Base-by-base conservation (phyloP, 1,284 basidiomycete species). In the Rhodotorula sp. region DNA sequence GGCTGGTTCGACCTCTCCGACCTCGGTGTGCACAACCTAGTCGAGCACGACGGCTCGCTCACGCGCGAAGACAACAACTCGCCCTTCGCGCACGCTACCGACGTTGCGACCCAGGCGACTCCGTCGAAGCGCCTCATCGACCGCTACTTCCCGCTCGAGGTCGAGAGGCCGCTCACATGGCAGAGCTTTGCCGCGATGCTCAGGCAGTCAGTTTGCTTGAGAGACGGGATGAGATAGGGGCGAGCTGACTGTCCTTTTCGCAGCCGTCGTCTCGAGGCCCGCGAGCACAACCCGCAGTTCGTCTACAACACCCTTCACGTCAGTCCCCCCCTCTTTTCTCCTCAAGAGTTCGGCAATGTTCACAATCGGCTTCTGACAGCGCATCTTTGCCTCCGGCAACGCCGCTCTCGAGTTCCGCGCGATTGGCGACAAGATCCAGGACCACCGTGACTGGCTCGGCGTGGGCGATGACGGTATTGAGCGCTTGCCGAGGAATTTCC, bases 11-110 rank as follows among this genome's bases (percentile, higher is more conserved):
- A 66, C 49, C 64, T 67, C 30, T 59, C 59, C 19, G 69, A 67
- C 44, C 27, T 71, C 48, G 62, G 47, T 10, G 64, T 51, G 4
- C 58, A 61, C 30, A 62, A 62, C 17, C 56, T 71, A 48, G 65
- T 71, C 24, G 54, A 67, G 51, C 69, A 71, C 62, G 69, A 71
- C 48, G 69, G 69, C 15, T 52, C 46, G 29, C 39, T 58, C 58
- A 6, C n/a, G n/a, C 57, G 67, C 46, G 67, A 68, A 27, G 64
- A 70, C 49, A 36, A 52, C 36, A 48, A 59, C 57, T 46, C 47
- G 6, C 64, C 64, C 9, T 49, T 46, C 32, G 65, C 65, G 19
- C 6, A 24, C 7, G 59, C 62, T 24, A 67, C 65, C 36, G 34
- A 46, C 34, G 27, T 63, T 10, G 62, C 39, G 2, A 71, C 61